Evolutionary conservation across 164 flowering plant genomes (phyloP).

Genomic region (Cinnamomum chago): DNA sequence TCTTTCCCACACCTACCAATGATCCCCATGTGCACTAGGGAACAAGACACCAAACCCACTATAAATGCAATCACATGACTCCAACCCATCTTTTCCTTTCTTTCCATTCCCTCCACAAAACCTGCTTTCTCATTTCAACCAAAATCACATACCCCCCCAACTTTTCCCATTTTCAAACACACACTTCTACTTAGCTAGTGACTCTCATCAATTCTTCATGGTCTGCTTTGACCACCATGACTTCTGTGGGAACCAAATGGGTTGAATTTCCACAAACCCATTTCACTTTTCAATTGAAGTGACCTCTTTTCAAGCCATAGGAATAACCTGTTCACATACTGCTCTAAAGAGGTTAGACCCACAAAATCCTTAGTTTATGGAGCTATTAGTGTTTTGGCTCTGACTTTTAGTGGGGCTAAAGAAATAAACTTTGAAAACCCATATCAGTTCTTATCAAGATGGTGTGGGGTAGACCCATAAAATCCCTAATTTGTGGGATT

Average conservation of each 20-base stretch:
- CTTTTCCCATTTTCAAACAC: background rate
- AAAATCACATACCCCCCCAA: background rate
- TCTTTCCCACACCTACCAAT: conserved; percentile 21
- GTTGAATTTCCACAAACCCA: background rate
- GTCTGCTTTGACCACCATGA: background rate
- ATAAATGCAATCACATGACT: conserved; percentile 36
- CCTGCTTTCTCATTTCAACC: background rate
- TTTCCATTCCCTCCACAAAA: background rate
- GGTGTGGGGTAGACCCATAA: background rate
- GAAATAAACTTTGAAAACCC: background rate
- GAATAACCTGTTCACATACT: background rate
- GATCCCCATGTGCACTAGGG: conserved; percentile 31
- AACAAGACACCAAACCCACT: conserved; percentile 29
- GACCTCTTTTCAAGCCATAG: background rate
- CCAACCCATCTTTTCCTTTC: background rate
- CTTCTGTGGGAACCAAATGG: background rate
- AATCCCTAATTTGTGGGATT: conserved; percentile 2
- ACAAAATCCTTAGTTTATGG: background rate
- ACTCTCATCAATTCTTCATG: background rate
- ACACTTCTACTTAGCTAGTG: background rate
- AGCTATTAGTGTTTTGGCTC: background rate
- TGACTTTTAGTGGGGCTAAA: background rate
- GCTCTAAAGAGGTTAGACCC: background rate
- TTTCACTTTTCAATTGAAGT: background rate
- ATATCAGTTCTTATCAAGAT: background rate